phyloP scores from a whole-genome alignment of 169 alveolate species.

The Cryptosporidium bovis region DNA sequence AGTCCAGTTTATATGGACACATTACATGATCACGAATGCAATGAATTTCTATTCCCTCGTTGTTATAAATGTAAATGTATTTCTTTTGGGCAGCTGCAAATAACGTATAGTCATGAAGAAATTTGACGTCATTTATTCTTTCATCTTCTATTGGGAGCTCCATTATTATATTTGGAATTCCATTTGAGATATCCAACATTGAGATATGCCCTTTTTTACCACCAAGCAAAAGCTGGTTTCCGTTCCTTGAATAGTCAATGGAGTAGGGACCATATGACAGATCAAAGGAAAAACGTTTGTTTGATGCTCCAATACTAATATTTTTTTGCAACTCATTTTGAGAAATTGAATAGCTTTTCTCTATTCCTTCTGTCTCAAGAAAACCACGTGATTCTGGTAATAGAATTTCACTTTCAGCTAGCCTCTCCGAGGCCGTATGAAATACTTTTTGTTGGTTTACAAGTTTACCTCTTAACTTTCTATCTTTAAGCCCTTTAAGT shows the following conservation, averaged over 20 bases:
- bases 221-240: conserved; percentile 90
- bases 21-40: conserved; percentile 87
- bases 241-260: conserved; percentile 90
- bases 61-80: conserved; percentile 91
- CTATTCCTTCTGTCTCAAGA: conserved; percentile 80
- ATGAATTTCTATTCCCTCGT: conserved; percentile 94
- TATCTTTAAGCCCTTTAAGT: conserved; percentile 51
- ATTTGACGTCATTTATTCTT: conserved; percentile 86
- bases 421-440: conserved; percentile 60
- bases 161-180: conserved; percentile 75
- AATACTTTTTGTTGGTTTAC: conserved; percentile 31
- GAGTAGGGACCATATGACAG: conserved; percentile 91
- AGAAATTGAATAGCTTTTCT: conserved; percentile 74
- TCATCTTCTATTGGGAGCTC: conserved; percentile 78
- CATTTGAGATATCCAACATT: conserved; percentile 87
- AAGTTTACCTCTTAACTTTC: conserved; percentile 37
- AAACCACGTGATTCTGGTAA: conserved; percentile 67
- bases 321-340: conserved; percentile 76
- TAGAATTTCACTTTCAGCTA: conserved; percentile 57
- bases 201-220: conserved; percentile 94
- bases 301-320: conserved; percentile 66
- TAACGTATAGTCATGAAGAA: conserved; percentile 91
- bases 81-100: conserved; percentile 95
- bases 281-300: conserved; percentile 82
- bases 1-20: conserved; percentile 88